Evolutionary conservation across 129 eudicot genomes (phyloP).

Genomic region (Dittrichia graveolens): DNA sequence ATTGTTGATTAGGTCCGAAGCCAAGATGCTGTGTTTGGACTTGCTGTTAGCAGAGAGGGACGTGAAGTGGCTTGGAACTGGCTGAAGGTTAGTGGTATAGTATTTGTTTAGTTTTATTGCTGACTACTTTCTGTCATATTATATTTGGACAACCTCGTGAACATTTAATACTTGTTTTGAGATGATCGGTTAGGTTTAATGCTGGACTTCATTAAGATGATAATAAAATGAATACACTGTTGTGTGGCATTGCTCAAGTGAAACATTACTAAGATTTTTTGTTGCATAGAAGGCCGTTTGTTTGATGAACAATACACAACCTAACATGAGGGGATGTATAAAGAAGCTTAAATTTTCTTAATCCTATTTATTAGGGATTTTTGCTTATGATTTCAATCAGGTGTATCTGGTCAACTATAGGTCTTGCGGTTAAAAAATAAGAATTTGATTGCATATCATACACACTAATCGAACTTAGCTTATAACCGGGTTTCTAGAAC

Average conservation of each 20-base stretch:
- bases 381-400: background rate
- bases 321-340: background rate
- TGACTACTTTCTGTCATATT: background rate
- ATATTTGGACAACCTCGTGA: background rate
- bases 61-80: conserved; percentile 53
- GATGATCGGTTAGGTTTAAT: no score
- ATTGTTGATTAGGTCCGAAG: conserved; percentile 42
- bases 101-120: background rate
- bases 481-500: no score
- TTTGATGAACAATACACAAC: background rate
- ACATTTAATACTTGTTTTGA: background rate
- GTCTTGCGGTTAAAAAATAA: background rate
- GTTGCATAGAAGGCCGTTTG: no score
- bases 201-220: background rate
- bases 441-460: no score
- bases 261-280: background rate
- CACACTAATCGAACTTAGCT: no score
- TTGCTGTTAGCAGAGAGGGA: conserved; percentile 47
- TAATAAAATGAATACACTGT: background rate
- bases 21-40: conserved; percentile 46
- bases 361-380: background rate
- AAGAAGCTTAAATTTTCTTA: background rate
- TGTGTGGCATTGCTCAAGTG: conserved; percentile 6
- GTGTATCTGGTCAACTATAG: background rate
- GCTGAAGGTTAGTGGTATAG: conserved; percentile 37